phyloP scores from a whole-genome alignment of 495 filamentous ascomycete species.

The Penicillium odoratum region DNA sequence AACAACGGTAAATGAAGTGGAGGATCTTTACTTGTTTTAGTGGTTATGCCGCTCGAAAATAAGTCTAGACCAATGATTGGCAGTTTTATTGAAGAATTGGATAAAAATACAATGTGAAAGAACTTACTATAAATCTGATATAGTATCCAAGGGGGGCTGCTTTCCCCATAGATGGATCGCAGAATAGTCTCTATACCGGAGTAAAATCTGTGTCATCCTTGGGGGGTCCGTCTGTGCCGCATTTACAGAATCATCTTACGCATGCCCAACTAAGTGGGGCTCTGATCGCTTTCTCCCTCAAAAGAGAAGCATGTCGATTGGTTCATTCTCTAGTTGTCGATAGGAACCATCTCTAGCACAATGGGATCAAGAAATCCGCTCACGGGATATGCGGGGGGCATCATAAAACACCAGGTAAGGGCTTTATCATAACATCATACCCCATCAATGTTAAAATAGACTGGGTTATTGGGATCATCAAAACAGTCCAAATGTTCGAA shows the following conservation, averaged over 20 bases:
- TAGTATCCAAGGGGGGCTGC: not conserved
- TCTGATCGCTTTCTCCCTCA: not conserved
- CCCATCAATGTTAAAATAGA: not conserved
- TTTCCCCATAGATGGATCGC: not conserved
- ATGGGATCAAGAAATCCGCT: not conserved
- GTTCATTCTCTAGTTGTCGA: not conserved
- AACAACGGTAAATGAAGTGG: not conserved
- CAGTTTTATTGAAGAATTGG: not conserved
- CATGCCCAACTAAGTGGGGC: slow-evolving; percentile 8
- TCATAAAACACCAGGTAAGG: slow-evolving; percentile 7
- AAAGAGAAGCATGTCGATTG: not conserved
- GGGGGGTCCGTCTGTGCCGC: not conserved
- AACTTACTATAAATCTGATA: not conserved
- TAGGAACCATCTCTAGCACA: not conserved
- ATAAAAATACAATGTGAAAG: not conserved
- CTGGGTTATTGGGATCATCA: not conserved
- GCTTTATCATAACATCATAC: not conserved
- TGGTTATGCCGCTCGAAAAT: not conserved
- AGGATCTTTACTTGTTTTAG: slow-evolving; percentile 6
- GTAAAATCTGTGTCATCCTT: not conserved
- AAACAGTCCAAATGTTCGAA: not conserved
- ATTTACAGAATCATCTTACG: slow-evolving; percentile 5
- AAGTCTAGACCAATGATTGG: slow-evolving; percentile 1
- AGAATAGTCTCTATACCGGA: no score
- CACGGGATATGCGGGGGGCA: slow-evolving; percentile 1